A percentile compares a stretch with the other conserved stretches of the same genome.
Evolutionary conservation across 129 eudicot species (phyloP).

Genomic region (Rutidosis leptorrhynchoides): DNA sequence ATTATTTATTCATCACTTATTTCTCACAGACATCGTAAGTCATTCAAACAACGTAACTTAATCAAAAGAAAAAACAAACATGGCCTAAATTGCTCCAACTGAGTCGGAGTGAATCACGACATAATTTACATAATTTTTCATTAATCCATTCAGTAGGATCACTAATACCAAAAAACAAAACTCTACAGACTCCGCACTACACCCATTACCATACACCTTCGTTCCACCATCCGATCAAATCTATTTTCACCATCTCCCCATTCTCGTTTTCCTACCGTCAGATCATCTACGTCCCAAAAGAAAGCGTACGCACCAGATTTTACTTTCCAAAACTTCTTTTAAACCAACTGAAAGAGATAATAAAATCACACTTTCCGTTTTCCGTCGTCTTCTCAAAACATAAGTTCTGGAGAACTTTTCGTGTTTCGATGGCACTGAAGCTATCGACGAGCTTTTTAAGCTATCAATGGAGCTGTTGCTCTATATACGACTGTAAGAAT

Average conservation of each 20-base stretch:
- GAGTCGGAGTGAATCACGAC: no score
- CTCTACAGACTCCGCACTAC: not conserved
- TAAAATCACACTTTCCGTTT: not conserved
- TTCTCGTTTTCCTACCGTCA: not conserved
- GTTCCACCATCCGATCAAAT: not conserved
- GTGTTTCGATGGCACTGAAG: constrained; percentile 57
- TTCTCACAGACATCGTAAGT: no score
- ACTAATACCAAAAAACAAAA: no score
- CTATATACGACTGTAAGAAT: constrained; percentile 13
- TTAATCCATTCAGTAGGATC: no score
- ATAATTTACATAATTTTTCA: no score
- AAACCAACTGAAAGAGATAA: constrained; percentile 42
- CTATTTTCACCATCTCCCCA: not conserved
- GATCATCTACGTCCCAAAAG: not conserved
- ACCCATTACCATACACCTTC: not conserved
- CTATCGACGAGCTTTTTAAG: constrained; percentile 51
- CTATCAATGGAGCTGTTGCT: constrained; percentile 41
- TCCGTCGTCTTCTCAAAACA: not conserved
- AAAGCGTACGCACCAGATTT: not conserved
- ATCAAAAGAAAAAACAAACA: no score
- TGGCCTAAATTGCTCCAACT: no score
- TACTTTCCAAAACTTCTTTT: constrained; percentile 9
- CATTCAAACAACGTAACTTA: no score
- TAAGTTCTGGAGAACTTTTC: not conserved
- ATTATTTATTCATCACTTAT: no score